phyloP scores from a whole-genome alignment of 2,329 filamentous ascomycete species.

The Boeremia exigua region DNA sequence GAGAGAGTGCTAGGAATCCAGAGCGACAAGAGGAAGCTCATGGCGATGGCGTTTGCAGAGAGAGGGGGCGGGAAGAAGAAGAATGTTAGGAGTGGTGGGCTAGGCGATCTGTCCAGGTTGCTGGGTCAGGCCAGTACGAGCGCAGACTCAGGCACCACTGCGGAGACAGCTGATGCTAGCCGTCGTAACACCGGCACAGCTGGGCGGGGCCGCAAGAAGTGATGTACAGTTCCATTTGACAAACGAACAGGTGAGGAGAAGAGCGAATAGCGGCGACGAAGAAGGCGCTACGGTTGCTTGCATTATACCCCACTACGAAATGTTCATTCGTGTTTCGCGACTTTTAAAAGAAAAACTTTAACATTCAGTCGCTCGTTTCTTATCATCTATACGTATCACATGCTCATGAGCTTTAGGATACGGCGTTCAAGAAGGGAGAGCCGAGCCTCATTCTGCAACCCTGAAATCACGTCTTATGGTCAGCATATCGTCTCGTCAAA shows the following conservation, averaged over 20 bases:
- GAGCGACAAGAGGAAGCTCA: constrained; percentile 76
- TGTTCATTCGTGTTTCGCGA: not conserved
- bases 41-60: constrained; percentile 80
- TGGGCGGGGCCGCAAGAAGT: not conserved
- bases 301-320: not conserved
- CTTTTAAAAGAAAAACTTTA: too few species aligned
- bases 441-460: too few species aligned
- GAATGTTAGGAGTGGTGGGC: constrained; percentile 48
- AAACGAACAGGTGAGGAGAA: not conserved
- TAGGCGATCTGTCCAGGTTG: constrained; percentile 53
- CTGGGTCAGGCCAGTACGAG: constrained; percentile 30
- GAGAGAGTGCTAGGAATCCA: constrained; percentile 82
- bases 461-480: not conserved
- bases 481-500: not conserved
- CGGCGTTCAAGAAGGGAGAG: too few species aligned
- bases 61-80: constrained; percentile 64
- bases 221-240: not conserved
- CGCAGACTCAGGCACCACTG: not conserved
- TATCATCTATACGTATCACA: too few species aligned
- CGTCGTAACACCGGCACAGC: not conserved
- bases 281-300: constrained; percentile 2
- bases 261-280: not conserved
- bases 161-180: not conserved
- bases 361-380: too few species aligned
- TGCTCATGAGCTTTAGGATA: too few species aligned